Percentiles rank a stretch among this genome's conserved stretches.
Evolutionary conservation across 2,329 filamentous ascomycete species (phyloP).

Genomic region (Aspergillus sp.): DNA sequence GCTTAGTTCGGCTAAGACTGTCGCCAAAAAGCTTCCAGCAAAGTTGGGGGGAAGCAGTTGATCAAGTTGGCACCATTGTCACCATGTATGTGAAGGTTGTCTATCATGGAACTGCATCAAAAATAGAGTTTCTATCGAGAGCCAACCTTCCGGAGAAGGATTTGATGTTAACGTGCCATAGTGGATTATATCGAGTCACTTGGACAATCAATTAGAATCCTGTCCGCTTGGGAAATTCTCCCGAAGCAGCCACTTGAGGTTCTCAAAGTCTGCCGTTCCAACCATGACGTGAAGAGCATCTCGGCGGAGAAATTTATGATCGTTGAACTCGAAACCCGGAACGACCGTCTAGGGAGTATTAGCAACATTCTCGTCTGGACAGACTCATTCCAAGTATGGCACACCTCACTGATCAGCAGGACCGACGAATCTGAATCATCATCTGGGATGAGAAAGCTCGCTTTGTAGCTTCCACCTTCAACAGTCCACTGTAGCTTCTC

Average conservation of each 20-base stretch:
- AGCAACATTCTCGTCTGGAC: not conserved
- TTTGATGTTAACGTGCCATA: too few species aligned
- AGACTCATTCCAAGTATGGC: constrained; percentile 9
- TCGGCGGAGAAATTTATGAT: constrained; percentile 58
- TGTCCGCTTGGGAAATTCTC: not conserved
- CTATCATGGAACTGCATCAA: too few species aligned
- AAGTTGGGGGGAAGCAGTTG: too few species aligned
- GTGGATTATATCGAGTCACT: too few species aligned
- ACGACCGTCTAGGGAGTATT: constrained; percentile 52
- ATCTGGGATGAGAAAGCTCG: constrained; percentile 57
- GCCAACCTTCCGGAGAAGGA: too few species aligned
- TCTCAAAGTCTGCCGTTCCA: not conserved
- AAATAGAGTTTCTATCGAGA: too few species aligned
- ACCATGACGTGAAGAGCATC: not conserved
- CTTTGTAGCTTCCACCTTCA: constrained; percentile 67
- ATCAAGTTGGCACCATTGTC: too few species aligned
- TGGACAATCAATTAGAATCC: not conserved
- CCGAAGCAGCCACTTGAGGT: not conserved
- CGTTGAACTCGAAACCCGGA: constrained; percentile 65
- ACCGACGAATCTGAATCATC: constrained; percentile 44
- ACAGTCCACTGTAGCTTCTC: constrained; percentile 69
- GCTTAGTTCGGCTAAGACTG: too few species aligned
- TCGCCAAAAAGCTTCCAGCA: too few species aligned
- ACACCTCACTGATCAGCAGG: constrained; percentile 62
- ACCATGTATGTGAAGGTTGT: too few species aligned